A percentile compares a stretch with the other conserved stretches of the same genome.
These are phyloP conservation scores for Chloropicon primus DNA, from an alignment of 139 green algal genomes.

Conservation along the genomic window DNA sequence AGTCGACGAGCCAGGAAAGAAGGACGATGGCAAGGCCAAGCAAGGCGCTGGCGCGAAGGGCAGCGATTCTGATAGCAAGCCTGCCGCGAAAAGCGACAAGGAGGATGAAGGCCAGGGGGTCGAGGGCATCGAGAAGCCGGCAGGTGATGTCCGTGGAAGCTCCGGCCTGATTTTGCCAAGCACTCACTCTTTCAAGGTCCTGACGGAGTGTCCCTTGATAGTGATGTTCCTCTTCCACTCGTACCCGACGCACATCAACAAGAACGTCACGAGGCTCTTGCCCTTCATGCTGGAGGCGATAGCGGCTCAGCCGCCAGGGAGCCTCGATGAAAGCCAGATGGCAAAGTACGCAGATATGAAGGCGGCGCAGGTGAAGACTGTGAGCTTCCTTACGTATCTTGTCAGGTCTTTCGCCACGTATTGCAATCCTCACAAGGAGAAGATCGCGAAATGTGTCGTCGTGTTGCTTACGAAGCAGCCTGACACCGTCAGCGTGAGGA, in stretches of 20 bases:
- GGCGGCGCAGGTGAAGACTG: conserved; percentile 34
- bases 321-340: not conserved
- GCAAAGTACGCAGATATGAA: conserved; percentile 49
- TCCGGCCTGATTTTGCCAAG: conserved; percentile 19
- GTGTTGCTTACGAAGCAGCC: conserved; percentile 42
- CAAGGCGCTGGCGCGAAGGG: too few relatives aligned
- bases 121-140: not conserved
- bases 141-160: not conserved
- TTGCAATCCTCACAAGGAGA: conserved; percentile 27
- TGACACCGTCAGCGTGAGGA: conserved; percentile 48
- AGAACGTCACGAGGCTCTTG: conserved; percentile 7
- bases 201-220: conserved; percentile 66
- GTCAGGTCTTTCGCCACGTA: conserved; percentile 19
- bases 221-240: conserved; percentile 24
- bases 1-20: not conserved
- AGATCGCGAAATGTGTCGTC: conserved; percentile 28
- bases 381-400: conserved; percentile 37
- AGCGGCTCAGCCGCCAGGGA: not conserved
- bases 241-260: conserved; percentile 9
- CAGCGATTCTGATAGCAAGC: too few relatives aligned
- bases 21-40: too few relatives aligned
- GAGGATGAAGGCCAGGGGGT: not conserved
- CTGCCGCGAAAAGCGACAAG: too few relatives aligned
- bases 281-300: conserved; percentile 19
- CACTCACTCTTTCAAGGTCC: conserved; percentile 63